These are phyloP conservation scores for Aspergillus steynii DNA, from an alignment of 495 filamentous ascomycete genomes.

Conservation along the genomic window DNA sequence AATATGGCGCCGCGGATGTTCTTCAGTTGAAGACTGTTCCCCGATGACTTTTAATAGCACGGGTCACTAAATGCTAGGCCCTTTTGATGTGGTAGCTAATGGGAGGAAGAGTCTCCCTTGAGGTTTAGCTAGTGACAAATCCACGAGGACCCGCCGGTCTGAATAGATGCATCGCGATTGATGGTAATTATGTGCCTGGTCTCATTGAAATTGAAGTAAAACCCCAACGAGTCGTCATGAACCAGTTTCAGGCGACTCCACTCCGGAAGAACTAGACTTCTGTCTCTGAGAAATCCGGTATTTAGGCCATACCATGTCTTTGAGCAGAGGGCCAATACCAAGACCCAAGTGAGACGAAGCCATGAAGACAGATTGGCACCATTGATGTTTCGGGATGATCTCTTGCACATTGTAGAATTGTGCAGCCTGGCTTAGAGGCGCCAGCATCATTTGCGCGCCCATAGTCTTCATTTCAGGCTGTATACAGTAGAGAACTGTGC, in stretches of 20 bases:
- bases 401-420: conserved; percentile 24
- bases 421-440: conserved; percentile 21
- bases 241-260: not conserved
- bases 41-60: not conserved
- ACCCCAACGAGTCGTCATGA: not conserved
- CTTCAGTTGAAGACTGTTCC: not conserved
- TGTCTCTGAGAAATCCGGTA: conserved; percentile 18
- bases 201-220: not conserved
- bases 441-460: conserved; percentile 22
- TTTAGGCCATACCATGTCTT: conserved; percentile 27
- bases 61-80: too few species aligned
- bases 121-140: not conserved
- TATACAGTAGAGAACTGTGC: conserved; percentile 20
- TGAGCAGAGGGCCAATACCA: conserved; percentile 24
- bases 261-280: conserved; percentile 9
- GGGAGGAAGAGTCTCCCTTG: too few species aligned
- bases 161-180: not conserved
- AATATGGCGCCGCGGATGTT: not conserved
- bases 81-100: not conserved
- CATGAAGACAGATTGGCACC: conserved; percentile 24
- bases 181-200: not conserved
- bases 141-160: not conserved
- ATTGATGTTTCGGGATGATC: conserved; percentile 20
- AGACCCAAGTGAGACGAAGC: conserved; percentile 18
- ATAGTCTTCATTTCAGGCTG: conserved; percentile 27